Evolutionary conservation across 2,329 filamentous ascomycete genomes (phyloP).

Genomic region (Verticillium longisporum): DNA sequence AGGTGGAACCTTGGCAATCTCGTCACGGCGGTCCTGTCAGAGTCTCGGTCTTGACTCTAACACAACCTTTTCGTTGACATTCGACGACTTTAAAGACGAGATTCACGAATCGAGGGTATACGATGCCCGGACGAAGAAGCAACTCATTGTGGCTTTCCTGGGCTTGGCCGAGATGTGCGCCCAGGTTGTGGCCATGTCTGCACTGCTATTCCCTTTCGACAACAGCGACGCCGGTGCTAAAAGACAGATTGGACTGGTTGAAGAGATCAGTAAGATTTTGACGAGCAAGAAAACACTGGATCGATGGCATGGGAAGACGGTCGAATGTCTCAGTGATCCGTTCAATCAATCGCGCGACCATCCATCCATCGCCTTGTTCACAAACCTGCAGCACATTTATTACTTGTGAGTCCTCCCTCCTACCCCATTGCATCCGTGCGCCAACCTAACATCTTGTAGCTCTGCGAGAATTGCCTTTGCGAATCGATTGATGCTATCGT

Average conservation of each 20-base stretch:
- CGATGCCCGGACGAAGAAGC: not conserved
- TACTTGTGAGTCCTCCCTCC: not conserved
- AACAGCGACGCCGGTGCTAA: not conserved
- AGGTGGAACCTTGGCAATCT: not conserved
- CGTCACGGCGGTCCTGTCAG: not conserved
- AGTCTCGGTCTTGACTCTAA: not conserved
- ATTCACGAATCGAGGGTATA: not conserved
- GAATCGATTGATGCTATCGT: not conserved
- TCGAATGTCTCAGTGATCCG: not conserved
- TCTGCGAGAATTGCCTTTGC: not conserved
- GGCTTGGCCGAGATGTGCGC: not conserved
- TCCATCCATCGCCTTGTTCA: not conserved
- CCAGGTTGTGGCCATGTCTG: not conserved
- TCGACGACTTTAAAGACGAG: not conserved
- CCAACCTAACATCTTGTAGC: not conserved
- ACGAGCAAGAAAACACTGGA: not conserved
- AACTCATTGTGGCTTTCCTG: not conserved
- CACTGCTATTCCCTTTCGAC: not conserved
- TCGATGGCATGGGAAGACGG: not conserved
- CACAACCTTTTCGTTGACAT: not conserved
- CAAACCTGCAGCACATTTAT: not conserved
- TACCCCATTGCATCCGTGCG: too few relatives aligned
- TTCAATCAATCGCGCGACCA: not conserved
- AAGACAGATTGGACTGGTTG: not conserved
- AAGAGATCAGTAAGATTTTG: not conserved